Conservation (phyloP, 1,284 basidiomycete genomes). For the Gomphus bonarii region DNA sequence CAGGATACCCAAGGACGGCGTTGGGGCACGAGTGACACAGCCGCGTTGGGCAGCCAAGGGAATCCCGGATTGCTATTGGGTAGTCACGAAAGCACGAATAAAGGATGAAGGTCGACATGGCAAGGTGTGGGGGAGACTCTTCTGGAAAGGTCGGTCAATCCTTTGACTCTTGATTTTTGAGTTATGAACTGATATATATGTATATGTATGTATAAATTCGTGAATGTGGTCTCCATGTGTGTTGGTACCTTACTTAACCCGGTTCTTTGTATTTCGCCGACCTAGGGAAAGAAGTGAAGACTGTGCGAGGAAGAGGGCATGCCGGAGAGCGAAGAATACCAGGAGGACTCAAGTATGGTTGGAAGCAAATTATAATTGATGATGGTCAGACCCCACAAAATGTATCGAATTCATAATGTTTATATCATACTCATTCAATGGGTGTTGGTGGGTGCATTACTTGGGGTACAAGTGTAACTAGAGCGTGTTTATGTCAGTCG, state of each 20-base stretch:
- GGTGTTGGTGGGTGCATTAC: background rate
- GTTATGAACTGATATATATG: background rate
- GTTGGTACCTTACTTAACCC: no score
- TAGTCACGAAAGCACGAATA: slow-evolving; percentile 55
- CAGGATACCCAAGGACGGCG: slow-evolving; percentile 52
- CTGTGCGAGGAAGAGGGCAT: slow-evolving; percentile 4
- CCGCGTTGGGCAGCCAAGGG: slow-evolving; percentile 61
- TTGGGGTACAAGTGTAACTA: background rate
- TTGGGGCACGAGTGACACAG: slow-evolving; percentile 60
- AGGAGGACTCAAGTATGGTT: slow-evolving; percentile 52
- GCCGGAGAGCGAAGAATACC: slow-evolving; percentile 39
- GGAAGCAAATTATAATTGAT: slow-evolving; percentile 27
- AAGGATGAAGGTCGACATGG: slow-evolving; percentile 65
- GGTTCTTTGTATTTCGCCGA: no score
- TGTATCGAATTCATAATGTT: background rate
- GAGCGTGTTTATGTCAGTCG: background rate
- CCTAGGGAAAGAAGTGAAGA: slow-evolving; percentile 39
- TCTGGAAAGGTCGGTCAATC: slow-evolving; percentile 61
- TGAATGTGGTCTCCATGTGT: no score
- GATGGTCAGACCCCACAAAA: background rate
- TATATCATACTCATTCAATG: background rate
- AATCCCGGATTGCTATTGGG: slow-evolving; percentile 59
- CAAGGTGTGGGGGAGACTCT: slow-evolving; percentile 65
- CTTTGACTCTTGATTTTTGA: background rate
- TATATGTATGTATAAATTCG: no score